These are phyloP conservation scores for Epichloe coenophiala DNA, from an alignment of 2,329 filamentous ascomycete species.

Conservation along the genomic window DNA sequence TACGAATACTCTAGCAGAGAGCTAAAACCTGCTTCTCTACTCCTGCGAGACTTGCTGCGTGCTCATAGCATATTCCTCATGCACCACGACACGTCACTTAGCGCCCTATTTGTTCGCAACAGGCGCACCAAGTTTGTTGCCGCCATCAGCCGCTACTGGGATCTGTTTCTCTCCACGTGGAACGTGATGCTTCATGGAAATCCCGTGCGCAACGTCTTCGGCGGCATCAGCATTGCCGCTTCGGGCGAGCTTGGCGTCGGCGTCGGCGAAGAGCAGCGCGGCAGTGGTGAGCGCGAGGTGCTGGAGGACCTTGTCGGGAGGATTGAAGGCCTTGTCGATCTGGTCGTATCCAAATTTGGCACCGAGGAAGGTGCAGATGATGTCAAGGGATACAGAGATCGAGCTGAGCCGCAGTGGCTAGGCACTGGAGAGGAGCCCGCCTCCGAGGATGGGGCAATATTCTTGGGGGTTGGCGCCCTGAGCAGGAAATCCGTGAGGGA, in stretches of 20 bases:
- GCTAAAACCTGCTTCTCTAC: constrained; percentile 65
- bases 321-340: constrained; percentile 73
- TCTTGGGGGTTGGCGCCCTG: constrained; percentile 65
- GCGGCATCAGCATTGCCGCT: constrained; percentile 75
- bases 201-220: constrained; percentile 64
- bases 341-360: constrained; percentile 80
- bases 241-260: constrained; percentile 87
- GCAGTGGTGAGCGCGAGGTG: constrained; percentile 85
- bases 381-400: constrained; percentile 8
- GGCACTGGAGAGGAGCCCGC: constrained; percentile 55
- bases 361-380: constrained; percentile 20
- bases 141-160: constrained; percentile 72
- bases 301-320: constrained; percentile 73
- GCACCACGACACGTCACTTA: constrained; percentile 69
- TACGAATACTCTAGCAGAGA: constrained; percentile 83
- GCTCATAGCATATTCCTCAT: constrained; percentile 77
- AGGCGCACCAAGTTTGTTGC: constrained; percentile 56
- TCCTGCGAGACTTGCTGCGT: constrained; percentile 68
- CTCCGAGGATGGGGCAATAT: constrained; percentile 71
- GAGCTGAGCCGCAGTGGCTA: constrained; percentile 45
- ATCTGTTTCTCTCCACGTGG: constrained; percentile 57
- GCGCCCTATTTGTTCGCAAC: constrained; percentile 50
- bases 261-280: constrained; percentile 89
- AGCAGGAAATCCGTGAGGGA: constrained; percentile 57
- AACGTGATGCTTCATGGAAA: constrained; percentile 85